These are phyloP conservation scores for Achaetomiella virescens DNA, from an alignment of 495 filamentous ascomycete species.

Conservation along the genomic window DNA sequence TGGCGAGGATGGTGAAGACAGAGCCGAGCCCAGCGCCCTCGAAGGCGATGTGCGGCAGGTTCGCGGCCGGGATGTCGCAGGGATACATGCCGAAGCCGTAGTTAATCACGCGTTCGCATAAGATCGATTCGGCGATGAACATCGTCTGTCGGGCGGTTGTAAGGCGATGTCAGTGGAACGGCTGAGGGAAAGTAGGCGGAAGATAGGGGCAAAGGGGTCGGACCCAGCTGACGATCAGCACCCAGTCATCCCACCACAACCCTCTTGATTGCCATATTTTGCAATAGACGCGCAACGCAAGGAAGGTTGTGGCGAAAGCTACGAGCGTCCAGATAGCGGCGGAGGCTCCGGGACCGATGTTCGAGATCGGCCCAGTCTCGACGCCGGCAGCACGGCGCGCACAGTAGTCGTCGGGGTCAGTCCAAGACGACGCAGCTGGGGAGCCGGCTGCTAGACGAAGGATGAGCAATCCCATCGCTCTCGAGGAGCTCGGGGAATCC, in stretches of 20 bases:
- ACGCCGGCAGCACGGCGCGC: not conserved
- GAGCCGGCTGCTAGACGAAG: not conserved
- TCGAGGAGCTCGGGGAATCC: not conserved
- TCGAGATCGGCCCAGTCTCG: not conserved
- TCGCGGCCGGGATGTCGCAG: conserved; percentile 19
- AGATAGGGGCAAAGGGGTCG: not conserved
- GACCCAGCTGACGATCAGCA: conserved; percentile 23
- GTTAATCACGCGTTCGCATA: conserved; percentile 13
- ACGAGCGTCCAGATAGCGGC: conserved; percentile 17
- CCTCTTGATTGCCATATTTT: conserved; percentile 21
- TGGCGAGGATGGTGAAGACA: conserved; percentile 17
- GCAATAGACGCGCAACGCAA: conserved; percentile 27
- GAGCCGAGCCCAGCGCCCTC: conserved; percentile 14
- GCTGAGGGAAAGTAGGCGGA: not conserved
- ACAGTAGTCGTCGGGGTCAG: not conserved
- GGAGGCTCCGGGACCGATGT: conserved; percentile 8
- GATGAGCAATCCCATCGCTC: not conserved
- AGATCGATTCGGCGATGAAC: conserved; percentile 7
- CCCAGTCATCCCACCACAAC: conserved; percentile 30
- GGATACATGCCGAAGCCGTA: conserved; percentile 27
- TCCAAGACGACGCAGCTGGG: not conserved
- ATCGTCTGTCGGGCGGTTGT: not conserved
- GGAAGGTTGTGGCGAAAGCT: conserved; percentile 13
- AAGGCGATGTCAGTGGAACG: not conserved
- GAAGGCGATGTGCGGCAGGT: conserved; percentile 13